Evolutionary conservation across 306 rosid genomes (phyloP), one percentile per base, ranked within the genome.

Genomic region (Heteromeles arbutifolia): DNA sequence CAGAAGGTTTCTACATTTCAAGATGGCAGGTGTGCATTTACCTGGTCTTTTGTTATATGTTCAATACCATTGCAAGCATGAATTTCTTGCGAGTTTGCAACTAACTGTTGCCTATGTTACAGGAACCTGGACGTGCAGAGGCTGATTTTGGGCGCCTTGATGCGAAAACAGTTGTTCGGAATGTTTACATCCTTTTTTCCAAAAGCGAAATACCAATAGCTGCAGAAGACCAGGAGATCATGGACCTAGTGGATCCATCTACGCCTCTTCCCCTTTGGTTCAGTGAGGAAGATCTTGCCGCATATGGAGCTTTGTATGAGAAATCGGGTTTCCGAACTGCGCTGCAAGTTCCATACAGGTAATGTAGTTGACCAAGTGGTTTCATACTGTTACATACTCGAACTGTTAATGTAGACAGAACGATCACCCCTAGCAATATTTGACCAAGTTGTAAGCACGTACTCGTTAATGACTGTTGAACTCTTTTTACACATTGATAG

Each of bases 101-200:
- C 44, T 54, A 53, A 53, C 14, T 5, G 8, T 32, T 21, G 4
- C 54, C 11, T n/a, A 41, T 8, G 9, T 52, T 69, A 4, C 69
- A 91, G 97, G 84, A 84, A 82, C 94, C 96, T 17, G 96, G 97
- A 3, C 80, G 94, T 68, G 94, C 96, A 13, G 98, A 93, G 78
- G 89, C 91, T 69, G 97, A 91, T 90, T 93, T 91, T 70, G 85
- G 91, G 62, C 96, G 96, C 19, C 74, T 91, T 25, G 88, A 91
- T 62, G 88, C 81, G 0, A 89, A 86, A 80, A 90, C 90, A 3
- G 93, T 91, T 24, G 86, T 93, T 21, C 80, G 85, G 19, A 93
- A 88, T 22, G 28, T 91, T n/a, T 91, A 88, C 85, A 88, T 86
- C 72, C 97, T 93, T 74, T 93, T 93, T 84, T 89, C 97, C 31